These are phyloP conservation scores for Dictyophora rubrovolvata DNA, from an alignment of 768 basidiomycete species.

Conservation along the genomic window DNA sequence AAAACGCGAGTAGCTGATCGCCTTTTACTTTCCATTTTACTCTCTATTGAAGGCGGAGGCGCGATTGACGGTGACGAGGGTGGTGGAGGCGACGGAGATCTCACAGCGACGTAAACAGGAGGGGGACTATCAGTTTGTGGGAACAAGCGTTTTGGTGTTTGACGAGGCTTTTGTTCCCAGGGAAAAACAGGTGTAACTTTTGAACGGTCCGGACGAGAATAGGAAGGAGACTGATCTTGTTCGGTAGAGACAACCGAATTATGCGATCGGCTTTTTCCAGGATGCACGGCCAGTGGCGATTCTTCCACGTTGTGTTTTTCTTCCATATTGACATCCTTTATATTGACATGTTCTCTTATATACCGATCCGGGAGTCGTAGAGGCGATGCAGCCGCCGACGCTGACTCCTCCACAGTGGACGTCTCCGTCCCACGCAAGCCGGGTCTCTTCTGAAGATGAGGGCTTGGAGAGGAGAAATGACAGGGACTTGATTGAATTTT, in stretches of 20 bases:
- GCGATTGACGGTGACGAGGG: slow-evolving; percentile 19
- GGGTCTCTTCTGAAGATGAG: not conserved
- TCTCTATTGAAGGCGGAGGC: not conserved
- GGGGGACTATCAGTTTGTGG: slow-evolving; percentile 52
- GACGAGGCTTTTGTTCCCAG: slow-evolving; percentile 80
- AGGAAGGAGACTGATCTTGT: slow-evolving; percentile 19
- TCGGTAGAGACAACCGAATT: slow-evolving; percentile 4
- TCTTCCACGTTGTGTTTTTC: not conserved
- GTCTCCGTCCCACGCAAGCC: not conserved
- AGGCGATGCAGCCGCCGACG: not conserved
- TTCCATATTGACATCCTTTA: not conserved
- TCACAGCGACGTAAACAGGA: slow-evolving; percentile 18
- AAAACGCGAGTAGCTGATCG: not conserved
- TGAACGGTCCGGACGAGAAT: slow-evolving; percentile 53
- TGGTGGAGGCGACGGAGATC: slow-evolving; percentile 24
- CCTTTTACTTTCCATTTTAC: not conserved
- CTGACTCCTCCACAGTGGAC: not conserved
- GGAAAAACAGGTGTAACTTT: slow-evolving; percentile 81
- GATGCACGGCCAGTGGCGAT: not conserved
- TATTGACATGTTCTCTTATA: not conserved
- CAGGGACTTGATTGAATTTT: slow-evolving; percentile 21
- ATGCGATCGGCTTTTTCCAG: not conserved
- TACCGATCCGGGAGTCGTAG: not conserved
- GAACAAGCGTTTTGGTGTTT: slow-evolving; percentile 60
- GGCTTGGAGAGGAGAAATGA: not conserved